phyloP scores from a whole-genome alignment of 2,329 filamentous ascomycete genomes.

The Ascomycota sp. region DNA sequence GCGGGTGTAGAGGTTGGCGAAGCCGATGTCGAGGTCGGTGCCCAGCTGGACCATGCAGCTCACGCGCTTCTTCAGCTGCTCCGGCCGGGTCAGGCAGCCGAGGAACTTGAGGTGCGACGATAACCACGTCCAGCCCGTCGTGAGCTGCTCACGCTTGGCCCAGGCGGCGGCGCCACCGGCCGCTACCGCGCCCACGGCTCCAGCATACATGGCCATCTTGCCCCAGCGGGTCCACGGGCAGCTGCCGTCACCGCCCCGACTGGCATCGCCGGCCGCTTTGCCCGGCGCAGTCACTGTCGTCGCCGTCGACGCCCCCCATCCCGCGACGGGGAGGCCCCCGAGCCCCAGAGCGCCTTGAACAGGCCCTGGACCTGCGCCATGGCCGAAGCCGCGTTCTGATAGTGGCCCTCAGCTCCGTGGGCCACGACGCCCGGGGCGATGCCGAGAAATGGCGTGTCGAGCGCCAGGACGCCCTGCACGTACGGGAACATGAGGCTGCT shows the following conservation, averaged over 20 bases:
- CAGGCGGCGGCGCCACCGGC: slow-evolving; percentile 75
- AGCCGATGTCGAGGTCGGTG: slow-evolving; percentile 48
- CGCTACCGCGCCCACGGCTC: slow-evolving; percentile 62
- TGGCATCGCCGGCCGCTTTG: neutral
- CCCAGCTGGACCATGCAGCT: slow-evolving; percentile 44
- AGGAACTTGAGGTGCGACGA: slow-evolving; percentile 87
- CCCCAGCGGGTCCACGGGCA: slow-evolving; percentile 60
- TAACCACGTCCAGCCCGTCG: slow-evolving; percentile 60
- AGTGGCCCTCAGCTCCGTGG: slow-evolving; percentile 71
- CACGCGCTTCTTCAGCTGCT: slow-evolving; percentile 61
- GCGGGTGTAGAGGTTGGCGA: slow-evolving; percentile 71
- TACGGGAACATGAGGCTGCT: slow-evolving; percentile 77
- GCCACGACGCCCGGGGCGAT: slow-evolving; percentile 69
- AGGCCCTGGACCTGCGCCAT: slow-evolving; percentile 45
- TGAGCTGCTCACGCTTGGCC: slow-evolving; percentile 62
- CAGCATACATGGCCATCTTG: slow-evolving; percentile 67
- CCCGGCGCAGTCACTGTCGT: slow-evolving; percentile 1
- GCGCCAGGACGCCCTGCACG: slow-evolving; percentile 74
- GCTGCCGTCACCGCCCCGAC: slow-evolving; percentile 3
- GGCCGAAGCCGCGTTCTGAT: slow-evolving; percentile 49
- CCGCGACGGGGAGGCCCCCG: slow-evolving; percentile 5
- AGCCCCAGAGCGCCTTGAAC: slow-evolving; percentile 47
- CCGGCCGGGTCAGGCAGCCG: slow-evolving; percentile 64
- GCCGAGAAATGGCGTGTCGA: slow-evolving; percentile 82
- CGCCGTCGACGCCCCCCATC: neutral